A percentile compares a stretch with the other conserved stretches of the same genome.
Evolutionary conservation across 495 filamentous ascomycete species (phyloP).

Genomic region (Endocarpon pusillum): DNA sequence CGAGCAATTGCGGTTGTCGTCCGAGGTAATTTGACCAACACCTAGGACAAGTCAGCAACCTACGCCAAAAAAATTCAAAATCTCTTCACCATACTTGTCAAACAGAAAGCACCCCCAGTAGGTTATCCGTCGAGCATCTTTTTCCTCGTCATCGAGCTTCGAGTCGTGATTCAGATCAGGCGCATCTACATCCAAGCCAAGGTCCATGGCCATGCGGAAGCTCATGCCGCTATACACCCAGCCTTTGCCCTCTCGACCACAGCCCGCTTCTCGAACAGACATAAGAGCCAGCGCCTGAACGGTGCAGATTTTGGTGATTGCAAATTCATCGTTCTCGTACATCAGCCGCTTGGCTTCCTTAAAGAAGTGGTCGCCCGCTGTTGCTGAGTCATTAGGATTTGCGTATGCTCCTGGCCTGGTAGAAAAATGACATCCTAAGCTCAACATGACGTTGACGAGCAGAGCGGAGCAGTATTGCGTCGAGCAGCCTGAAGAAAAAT

Average conservation of each 20-base stretch:
- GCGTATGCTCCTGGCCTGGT: slow-evolving; percentile 51
- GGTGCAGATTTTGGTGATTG: slow-evolving; percentile 77
- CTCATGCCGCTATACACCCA: slow-evolving; percentile 98
- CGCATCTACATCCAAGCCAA: slow-evolving; percentile 82
- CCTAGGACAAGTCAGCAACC: slow-evolving; percentile 21
- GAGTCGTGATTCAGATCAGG: slow-evolving; percentile 38
- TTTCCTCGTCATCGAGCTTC: slow-evolving; percentile 60
- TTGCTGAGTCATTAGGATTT: slow-evolving; percentile 53
- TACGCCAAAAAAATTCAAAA: not conserved
- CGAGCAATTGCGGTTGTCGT: slow-evolving; percentile 72
- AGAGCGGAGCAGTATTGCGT: slow-evolving; percentile 70
- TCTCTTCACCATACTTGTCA: slow-evolving; percentile 48
- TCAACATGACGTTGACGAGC: slow-evolving; percentile 90
- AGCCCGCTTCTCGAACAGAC: slow-evolving; percentile 93
- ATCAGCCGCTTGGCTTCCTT: slow-evolving; percentile 84
- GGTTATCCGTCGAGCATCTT: slow-evolving; percentile 77
- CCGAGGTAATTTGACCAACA: slow-evolving; percentile 98
- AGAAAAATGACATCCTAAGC: slow-evolving; percentile 93
- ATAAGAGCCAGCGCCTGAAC: slow-evolving; percentile 90
- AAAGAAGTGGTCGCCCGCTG: slow-evolving; percentile 94
- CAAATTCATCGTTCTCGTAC: slow-evolving; percentile 82
- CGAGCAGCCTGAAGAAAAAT: slow-evolving; percentile 54
- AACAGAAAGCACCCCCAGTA: slow-evolving; percentile 99
- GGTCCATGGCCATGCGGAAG: slow-evolving; percentile 94
- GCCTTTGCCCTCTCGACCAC: slow-evolving; percentile 83